Evolutionary conservation across 2,329 filamentous ascomycete genomes (phyloP), one percentile per base, ranked within the genome.

Genomic region (Coleophoma cylindrospora): DNA sequence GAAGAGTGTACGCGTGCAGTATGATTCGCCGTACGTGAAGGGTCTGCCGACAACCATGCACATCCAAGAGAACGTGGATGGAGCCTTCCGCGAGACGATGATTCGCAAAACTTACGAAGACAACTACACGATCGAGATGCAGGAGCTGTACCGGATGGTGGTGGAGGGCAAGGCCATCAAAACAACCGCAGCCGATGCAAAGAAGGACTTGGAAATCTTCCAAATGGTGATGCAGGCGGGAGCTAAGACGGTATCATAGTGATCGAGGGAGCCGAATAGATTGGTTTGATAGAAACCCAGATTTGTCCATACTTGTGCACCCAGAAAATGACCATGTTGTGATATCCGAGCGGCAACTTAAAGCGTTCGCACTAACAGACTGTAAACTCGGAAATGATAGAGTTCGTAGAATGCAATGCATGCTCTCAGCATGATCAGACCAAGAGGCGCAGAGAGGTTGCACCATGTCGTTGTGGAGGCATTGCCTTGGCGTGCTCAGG

Each of bases 1-100:
- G 6, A 84, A 84, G 64, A 74, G 72, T 0, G 74, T 84, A 0
- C 70, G 66, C 1, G 68, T 84, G 10, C 60, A 75, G 34, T 81
- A 77, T 54, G 77, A 84, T 49, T 76, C 77, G 0, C 81, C 80
- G 0, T 81, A 76, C 50, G 68, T 81, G 14, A 80, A 79, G 55
- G 78, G 74, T 0, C 63, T 81, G 1, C 74, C 75, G 0, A 74
- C 56, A 36, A 54, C 45, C 4, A 49, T 76, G 55, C 61, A 66
- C 34, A 60, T 80, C 10, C 59, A 68, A 7, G 76, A 81, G 41
- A 66, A 66, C 34, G 61, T 67, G 4, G 64, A 69, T 12, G 70
- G 72, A 14, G 40, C 17, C n/a, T 57, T 46, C 21, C 44, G 52
- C 27, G 48, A 54, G 27, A 48, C 54, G n/a, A 45, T 48, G 36